A percentile compares a stretch with the other conserved stretches of the same genome.
phyloP scores from a whole-genome alignment of 305 asterid species.

The Fraxinus angustifolia region DNA sequence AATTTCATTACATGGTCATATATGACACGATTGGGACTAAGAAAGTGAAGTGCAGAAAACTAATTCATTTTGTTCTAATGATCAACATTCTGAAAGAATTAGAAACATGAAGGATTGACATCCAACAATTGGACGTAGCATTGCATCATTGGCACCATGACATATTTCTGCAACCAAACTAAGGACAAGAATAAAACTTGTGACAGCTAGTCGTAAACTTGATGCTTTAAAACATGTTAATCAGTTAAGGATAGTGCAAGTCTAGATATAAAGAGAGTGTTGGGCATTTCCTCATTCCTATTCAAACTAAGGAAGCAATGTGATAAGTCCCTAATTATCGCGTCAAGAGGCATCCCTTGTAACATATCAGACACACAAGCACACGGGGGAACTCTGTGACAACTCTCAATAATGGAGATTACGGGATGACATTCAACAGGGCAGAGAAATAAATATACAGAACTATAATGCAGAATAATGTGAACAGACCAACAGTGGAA shows the following conservation, averaged over 20 bases:
- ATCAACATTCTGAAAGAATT: not conserved
- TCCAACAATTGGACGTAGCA: slow-evolving; percentile 5
- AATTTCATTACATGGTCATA: not conserved
- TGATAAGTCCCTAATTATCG: not conserved
- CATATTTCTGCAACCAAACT: slow-evolving; percentile 14
- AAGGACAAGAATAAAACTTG: slow-evolving; percentile 2
- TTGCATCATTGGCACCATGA: slow-evolving; percentile 10
- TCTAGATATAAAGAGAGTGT: slow-evolving; percentile 12
- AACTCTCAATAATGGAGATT: slow-evolving; percentile 13
- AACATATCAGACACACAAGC: slow-evolving; percentile 12
- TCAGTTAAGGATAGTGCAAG: not conserved
- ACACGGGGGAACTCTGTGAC: not conserved
- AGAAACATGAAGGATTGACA: not conserved
- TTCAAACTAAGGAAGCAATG: slow-evolving; percentile 4
- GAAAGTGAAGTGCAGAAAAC: not conserved
- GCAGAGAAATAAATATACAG: slow-evolving; percentile 22
- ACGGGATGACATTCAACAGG: slow-evolving; percentile 22
- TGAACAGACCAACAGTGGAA: slow-evolving; percentile 20
- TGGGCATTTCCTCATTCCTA: slow-evolving; percentile 18
- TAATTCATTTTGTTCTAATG: not conserved
- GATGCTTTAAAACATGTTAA: slow-evolving; percentile 7
- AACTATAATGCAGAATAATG: slow-evolving; percentile 15
- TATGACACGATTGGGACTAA: not conserved
- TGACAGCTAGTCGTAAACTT: not conserved
- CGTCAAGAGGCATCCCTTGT: slow-evolving; percentile 16